A percentile compares a stretch with the other conserved stretches of the same genome.
Evolutionary conservation across 1,139 yeast species (phyloP).

Genomic region (Hyphopichia burtonii): DNA sequence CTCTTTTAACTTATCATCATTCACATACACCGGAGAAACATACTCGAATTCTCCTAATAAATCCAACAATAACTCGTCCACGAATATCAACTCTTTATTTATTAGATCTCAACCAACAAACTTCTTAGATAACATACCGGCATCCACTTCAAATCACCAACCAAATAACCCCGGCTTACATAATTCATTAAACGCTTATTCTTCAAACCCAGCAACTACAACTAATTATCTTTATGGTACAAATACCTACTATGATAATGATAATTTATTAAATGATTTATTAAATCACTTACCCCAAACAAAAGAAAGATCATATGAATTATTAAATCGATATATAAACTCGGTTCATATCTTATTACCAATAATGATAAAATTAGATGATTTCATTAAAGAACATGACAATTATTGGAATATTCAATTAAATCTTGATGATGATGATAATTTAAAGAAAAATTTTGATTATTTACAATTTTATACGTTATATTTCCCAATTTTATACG

Average conservation of each 20-base stretch:
- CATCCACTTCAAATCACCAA: conserved; percentile 5
- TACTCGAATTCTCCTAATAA: conserved; percentile 11
- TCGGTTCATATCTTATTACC: conserved; percentile 58
- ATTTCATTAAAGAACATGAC: conserved; percentile 47
- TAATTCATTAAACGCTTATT: conserved; percentile 26
- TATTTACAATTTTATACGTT: conserved; percentile 46
- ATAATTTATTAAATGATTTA: conserved; percentile 35
- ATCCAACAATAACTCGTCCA: conserved; percentile 14
- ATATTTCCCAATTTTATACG: conserved; percentile 51
- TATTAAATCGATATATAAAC: conserved; percentile 46
- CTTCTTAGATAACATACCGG: conserved; percentile 12
- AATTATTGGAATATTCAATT: conserved; percentile 41
- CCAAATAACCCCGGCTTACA: conserved; percentile 22
- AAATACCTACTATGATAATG: conserved; percentile 40
- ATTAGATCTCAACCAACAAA: conserved; percentile 11
- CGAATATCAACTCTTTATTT: conserved; percentile 23
- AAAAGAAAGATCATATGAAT: conserved; percentile 48
- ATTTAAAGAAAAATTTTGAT: conserved; percentile 21
- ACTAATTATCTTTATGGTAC: conserved; percentile 45
- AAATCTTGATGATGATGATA: neutral
- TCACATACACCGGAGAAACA: conserved; percentile 19
- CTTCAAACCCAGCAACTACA: conserved; percentile 41
- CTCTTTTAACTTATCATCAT: conserved; percentile 37
- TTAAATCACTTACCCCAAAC: conserved; percentile 33
- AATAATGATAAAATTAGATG: conserved; percentile 41